These are phyloP conservation scores for Cryptococcus hybrid DNA, from an alignment of 1,284 basidiomycete genomes.

Conservation along the genomic window DNA sequence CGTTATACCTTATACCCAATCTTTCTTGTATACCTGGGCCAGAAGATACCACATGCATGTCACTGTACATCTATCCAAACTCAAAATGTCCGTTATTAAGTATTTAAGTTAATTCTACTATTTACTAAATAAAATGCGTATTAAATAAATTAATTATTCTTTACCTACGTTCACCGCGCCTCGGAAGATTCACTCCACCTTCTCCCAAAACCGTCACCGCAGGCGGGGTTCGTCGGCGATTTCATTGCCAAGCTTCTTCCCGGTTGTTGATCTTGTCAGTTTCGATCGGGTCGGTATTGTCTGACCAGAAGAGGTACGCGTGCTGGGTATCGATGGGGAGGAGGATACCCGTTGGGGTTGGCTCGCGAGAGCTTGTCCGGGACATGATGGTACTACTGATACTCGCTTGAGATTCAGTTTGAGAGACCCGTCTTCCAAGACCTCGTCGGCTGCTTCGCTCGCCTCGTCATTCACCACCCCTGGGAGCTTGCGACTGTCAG, in stretches of 20 bases:
- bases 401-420: too few species aligned
- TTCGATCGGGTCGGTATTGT: not conserved
- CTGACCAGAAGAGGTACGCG: not conserved
- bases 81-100: too few species aligned
- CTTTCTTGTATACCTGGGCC: too few species aligned
- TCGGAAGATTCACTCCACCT: slow-evolving; percentile 23
- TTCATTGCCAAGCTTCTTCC: slow-evolving; percentile 9
- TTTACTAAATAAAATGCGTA: not conserved
- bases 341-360: not conserved
- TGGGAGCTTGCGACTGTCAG: too few species aligned
- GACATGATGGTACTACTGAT: not conserved
- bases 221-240: slow-evolving; percentile 11
- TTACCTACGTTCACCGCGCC: slow-evolving; percentile 1
- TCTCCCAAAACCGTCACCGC: slow-evolving; percentile 20
- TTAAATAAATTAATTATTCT: not conserved
- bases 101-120: not conserved
- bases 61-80: not conserved
- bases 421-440: too few species aligned
- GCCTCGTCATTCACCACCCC: not conserved
- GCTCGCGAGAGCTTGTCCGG: slow-evolving; percentile 3
- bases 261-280: slow-evolving; percentile 1
- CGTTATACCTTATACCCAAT: too few species aligned
- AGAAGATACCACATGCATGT: too few species aligned
- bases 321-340: not conserved
- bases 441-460: too few species aligned